Evolutionary conservation across 192 early-diverging fungal species (phyloP), one percentile per base, ranked within the genome.

Genomic region (Entomortierella chlamydospora): DNA sequence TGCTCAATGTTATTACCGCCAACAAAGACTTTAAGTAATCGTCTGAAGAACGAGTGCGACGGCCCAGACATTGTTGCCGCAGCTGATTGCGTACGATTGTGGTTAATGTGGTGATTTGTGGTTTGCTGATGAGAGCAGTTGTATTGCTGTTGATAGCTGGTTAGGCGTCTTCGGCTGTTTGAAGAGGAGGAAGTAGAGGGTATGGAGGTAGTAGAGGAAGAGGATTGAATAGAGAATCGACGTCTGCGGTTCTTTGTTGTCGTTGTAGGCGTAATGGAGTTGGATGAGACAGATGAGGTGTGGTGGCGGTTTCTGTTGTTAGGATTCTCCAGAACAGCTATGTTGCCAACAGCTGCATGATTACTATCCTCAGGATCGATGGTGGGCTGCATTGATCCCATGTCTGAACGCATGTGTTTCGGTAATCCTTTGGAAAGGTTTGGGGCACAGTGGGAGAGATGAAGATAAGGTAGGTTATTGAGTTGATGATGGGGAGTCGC

Each of bases 1-100:
- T 47, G 34, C 15, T 59, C 57, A 11, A 17, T 15, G 41, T 23
- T 50, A 30, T 43, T 58, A 9, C 11, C 43, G 8, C 69, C 69
- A 1, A 62, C 69, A 62, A 71, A 71, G 25, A 34, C 69, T 18
- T 71, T 71, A 52, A 71, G 53, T 42, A 71, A 62, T 41, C 69
- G 31, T 15, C 56, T 45, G 22, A 71, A 71, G 22, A 71, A 71
- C 5, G 69, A 71, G 13, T 59, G 52, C 12, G 69, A 62, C 13
- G 69, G 60, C n/a, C 51, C 59, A 71, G 69, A 1, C 31, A 47
- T 43, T 0, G 64, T 20, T 13, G 64, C 42, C 11, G 64, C 28
- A 15, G 64, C 39, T 47, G 64, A 43, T 13, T 47, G 29, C 28
- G 67, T 45, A 28, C 26, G 57, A 29, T 28, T 28, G 26, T 69